A percentile compares a stretch with the other conserved stretches of the same genome.
phyloP scores from a whole-genome alignment of 352 stramenopile species.

The Pythium rhizo-oryzae region DNA sequence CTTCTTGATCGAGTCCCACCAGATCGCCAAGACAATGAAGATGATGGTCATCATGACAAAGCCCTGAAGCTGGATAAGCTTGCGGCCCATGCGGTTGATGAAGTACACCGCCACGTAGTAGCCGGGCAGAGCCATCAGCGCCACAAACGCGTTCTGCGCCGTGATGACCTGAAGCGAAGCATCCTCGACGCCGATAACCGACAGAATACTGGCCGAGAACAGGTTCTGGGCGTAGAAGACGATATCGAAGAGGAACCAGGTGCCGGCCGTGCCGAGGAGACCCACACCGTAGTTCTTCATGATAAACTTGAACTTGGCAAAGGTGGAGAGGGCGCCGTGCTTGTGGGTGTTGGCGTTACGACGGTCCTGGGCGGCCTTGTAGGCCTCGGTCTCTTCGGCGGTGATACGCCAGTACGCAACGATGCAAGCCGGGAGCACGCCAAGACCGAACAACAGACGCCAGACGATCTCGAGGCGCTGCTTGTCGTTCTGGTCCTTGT shows the following conservation, averaged over 20 bases:
- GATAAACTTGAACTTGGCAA: conserved; percentile 25
- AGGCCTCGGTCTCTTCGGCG: too few relatives aligned
- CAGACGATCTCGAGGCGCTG: too few relatives aligned
- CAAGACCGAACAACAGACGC: conserved; percentile 53
- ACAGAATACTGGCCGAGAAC: conserved; percentile 50
- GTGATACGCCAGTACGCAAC: conserved; percentile 58
- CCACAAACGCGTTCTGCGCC: conserved; percentile 37
- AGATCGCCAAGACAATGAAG: conserved; percentile 39
- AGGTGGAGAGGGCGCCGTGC: neutral
- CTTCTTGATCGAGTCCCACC: conserved; percentile 39
- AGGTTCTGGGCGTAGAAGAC: conserved; percentile 65
- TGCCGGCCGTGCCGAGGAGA: conserved; percentile 36
- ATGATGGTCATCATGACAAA: conserved; percentile 49
- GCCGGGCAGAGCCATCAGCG: conserved; percentile 44
- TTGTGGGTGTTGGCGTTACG: too few relatives aligned
- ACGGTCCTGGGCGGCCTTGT: conserved; percentile 29
- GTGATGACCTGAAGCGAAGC: conserved; percentile 41
- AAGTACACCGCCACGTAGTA: conserved; percentile 69
- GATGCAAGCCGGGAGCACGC: conserved; percentile 44
- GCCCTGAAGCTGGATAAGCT: conserved; percentile 54
- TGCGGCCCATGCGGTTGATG: conserved; percentile 55
- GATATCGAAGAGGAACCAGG: conserved; percentile 73
- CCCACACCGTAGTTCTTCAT: conserved; percentile 37
- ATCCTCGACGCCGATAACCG: conserved; percentile 39
- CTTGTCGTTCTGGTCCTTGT: conserved; percentile 34